Evolutionary conservation across 75 land plant species (phyloP), one percentile per base, ranked within the genome.

Genomic region (Ceratopteris richardii): DNA sequence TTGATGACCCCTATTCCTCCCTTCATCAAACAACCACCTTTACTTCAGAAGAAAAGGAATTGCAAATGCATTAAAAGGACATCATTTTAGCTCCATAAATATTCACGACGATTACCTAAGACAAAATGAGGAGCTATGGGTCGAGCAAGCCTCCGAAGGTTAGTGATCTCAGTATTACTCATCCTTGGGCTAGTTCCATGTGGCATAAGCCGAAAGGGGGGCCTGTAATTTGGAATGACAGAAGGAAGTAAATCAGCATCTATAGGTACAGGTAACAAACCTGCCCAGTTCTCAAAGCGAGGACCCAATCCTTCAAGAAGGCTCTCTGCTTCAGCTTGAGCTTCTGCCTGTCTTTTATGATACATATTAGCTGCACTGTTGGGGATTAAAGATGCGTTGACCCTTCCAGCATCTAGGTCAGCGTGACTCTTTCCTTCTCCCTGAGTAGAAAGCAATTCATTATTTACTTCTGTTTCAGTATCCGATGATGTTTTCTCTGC

Each of bases 101-200:
- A 22, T 46, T 57, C 64, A 44, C 22, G 57, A 46, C 31, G 37
- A 58, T 54, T 74, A 93, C 98, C 98, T 62, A 94, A 47, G 2
- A 89, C 98, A 81, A 94, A 90, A 65, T 94, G 96, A 21, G 98
- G 98, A 70, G 96, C 91, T 25, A 94, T 54, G 27, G 71, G 61
- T 20, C 87, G 75, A 26, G 96, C 90, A 54, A 94, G 74, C 44
- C 85, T 81, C 36, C 76, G 69, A 25, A 94, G 62, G 30, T 65
- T 66, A 43, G 96, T 94, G 54, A 78, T 65, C 53, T 94, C 98
- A 57, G 65, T 62, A 19, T 36, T 40, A 21, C 67, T 63, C 58
- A 90, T 67, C 57, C 59, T 31, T 42, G 73, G 51, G 56, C 78
- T 83, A 42, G 77, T 77, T 29, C 85, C 86, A 71, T 86, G 90